phyloP scores from a whole-genome alignment of 768 basidiomycete genomes.

The Coprinopsis marcescibilis region DNA sequence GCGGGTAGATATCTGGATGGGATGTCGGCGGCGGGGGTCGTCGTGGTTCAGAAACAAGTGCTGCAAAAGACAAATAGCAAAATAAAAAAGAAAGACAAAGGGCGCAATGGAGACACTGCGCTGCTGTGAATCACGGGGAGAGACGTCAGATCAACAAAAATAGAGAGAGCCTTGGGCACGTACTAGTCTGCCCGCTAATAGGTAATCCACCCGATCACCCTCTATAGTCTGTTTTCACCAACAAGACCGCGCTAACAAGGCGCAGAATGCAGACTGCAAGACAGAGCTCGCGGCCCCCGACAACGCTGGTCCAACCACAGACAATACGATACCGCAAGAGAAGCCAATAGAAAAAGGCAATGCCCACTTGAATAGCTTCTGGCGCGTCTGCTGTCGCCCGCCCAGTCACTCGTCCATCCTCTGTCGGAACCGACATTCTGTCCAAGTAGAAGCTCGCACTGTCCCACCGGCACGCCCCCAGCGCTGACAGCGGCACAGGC shows the following conservation, averaged over 20 bases:
- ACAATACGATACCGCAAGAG: background rate
- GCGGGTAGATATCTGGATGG: no score
- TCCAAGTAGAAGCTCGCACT: no score
- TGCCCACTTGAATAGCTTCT: background rate
- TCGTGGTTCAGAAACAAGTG: constrained; percentile 6
- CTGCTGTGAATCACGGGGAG: background rate
- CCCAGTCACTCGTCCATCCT: background rate
- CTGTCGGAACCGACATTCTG: no score
- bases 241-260: no score
- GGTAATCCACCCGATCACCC: background rate
- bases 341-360: background rate
- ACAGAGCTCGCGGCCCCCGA: no score
- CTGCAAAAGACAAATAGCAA: constrained; percentile 1
- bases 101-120: background rate
- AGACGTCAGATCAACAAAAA: background rate
- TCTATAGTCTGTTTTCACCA: no score
- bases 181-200: background rate
- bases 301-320: background rate
- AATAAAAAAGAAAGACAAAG: background rate
- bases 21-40: background rate
- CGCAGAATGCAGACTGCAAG: no score
- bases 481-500: no score
- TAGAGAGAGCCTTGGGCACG: background rate
- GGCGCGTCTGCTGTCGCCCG: background rate
- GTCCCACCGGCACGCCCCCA: no score